These are phyloP conservation scores for Asterionellopsis glacialis DNA, from an alignment of 108 stramenopile species.

Conservation along the genomic window DNA sequence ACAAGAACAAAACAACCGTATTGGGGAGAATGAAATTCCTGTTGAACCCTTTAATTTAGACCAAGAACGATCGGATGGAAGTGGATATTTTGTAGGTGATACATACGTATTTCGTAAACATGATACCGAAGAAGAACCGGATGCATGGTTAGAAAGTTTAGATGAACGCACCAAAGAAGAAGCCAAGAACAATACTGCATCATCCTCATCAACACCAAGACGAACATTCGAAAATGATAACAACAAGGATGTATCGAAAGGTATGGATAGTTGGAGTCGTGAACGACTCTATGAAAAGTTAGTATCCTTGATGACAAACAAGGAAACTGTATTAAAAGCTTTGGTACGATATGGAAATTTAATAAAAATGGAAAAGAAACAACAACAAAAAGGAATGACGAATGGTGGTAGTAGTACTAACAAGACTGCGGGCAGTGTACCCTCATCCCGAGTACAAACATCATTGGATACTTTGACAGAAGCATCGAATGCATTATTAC, in stretches of 20 bases:
- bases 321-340: slow-evolving; percentile 61
- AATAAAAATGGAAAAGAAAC: slow-evolving; percentile 21
- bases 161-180: slow-evolving; percentile 23
- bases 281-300: slow-evolving; percentile 36
- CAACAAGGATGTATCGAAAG: neutral
- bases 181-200: neutral
- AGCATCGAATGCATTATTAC: slow-evolving; percentile 56
- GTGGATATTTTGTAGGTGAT: slow-evolving; percentile 82
- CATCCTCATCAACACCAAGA: slow-evolving; percentile 1
- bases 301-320: slow-evolving; percentile 34
- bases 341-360: slow-evolving; percentile 54
- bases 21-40: slow-evolving; percentile 13
- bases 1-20: too few species aligned
- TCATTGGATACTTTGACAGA: slow-evolving; percentile 59
- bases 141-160: slow-evolving; percentile 74
- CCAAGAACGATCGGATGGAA: slow-evolving; percentile 68
- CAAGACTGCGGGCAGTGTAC: neutral
- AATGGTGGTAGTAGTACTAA: neutral
- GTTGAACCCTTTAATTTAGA: slow-evolving; percentile 87
- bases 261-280: slow-evolving; percentile 31
- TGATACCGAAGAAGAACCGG: slow-evolving; percentile 53
- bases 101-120: slow-evolving; percentile 74
- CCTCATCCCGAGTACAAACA: slow-evolving; percentile 13
- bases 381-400: slow-evolving; percentile 7
- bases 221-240: too few species aligned